Base-by-base conservation (phyloP, 495 filamentous ascomycete genomes). In the Parmelia sp. region DNA sequence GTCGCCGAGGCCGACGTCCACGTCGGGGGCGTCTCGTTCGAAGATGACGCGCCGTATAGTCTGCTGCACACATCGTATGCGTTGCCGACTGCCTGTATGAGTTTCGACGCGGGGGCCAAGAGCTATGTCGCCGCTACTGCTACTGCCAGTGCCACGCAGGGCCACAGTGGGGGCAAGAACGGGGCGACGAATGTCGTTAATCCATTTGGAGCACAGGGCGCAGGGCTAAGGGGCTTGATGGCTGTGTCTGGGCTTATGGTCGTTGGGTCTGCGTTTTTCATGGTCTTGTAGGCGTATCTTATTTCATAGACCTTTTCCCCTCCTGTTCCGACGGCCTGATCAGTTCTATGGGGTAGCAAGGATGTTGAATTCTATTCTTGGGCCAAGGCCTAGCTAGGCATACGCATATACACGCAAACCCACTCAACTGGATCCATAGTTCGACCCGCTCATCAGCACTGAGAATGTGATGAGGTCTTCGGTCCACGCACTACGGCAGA, bases 71-170 rank as follows among this genome's bases (percentile, higher is more conserved):
- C 64, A 6, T 31, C 27, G 0, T 70, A 57, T 53, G 51, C 68
- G 2, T 56, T 72, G 21, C 67, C 69, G 39, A 72, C 69, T 11
- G 66, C 62, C 0, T 72, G 72, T 61, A 40, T 72, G 15, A 58
- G 56, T 25, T 72, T 71, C 31, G 67, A 74, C 51, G 29, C 45
- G 8, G 60, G 57, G 35, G 35, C 53, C 14, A 60, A 60, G 63
- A 66, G 64, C 1, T 69, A 56, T 42, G 69, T 49, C 1, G 29
- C 58, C 31, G 63, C 64, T 2, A 49, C n/a, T 17, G 51, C 47
- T 19, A 47, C 45, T 0, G 4, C 57, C 19, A 21, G 10, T 1
- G 23, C 60, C 0, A 58, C 56, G 1, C 21, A 31, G 25, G 39
- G 58, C 10, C n/a, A 19, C 1, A 6, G 11, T 1, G 39, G 25